phyloP scores from a whole-genome alignment of 2,329 filamentous ascomycete species.

The Akanthomyces uredinophilus region DNA sequence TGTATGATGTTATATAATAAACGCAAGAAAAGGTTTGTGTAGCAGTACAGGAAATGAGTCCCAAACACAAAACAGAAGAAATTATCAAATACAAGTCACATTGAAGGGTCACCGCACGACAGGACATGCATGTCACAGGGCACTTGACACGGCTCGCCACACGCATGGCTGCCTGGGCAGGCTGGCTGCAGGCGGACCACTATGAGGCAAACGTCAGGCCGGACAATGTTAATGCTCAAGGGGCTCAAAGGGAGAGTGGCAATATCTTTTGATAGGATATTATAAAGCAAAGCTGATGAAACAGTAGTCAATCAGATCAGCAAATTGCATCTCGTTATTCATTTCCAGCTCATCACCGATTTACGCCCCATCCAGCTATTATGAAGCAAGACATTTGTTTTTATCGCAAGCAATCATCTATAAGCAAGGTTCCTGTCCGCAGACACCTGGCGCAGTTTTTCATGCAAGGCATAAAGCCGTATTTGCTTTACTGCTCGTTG shows the following conservation, averaged over 20 bases:
- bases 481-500: slow-evolving; percentile 19
- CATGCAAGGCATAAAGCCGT: slow-evolving; percentile 20
- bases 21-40: neutral
- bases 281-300: neutral
- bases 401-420: slow-evolving; percentile 3
- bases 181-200: slow-evolving; percentile 8
- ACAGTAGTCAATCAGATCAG: neutral
- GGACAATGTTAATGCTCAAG: neutral
- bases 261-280: neutral
- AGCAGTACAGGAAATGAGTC: neutral
- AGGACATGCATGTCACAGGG: slow-evolving; percentile 2
- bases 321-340: neutral
- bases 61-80: neutral
- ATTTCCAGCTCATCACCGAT: neutral
- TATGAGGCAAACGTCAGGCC: slow-evolving; percentile 6
- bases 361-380: neutral
- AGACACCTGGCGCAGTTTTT: slow-evolving; percentile 19
- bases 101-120: slow-evolving; percentile 1
- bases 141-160: slow-evolving; percentile 5
- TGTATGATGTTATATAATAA: neutral
- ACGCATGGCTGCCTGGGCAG: slow-evolving; percentile 10
- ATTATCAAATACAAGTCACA: neutral
- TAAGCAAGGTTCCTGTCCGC: neutral
- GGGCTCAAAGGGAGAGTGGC: neutral
- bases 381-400: neutral